A percentile compares a stretch with the other conserved stretches of the same genome.
These are phyloP conservation scores for Phytophthora idaei DNA, from an alignment of 352 stramenopile genomes.

Conservation along the genomic window DNA sequence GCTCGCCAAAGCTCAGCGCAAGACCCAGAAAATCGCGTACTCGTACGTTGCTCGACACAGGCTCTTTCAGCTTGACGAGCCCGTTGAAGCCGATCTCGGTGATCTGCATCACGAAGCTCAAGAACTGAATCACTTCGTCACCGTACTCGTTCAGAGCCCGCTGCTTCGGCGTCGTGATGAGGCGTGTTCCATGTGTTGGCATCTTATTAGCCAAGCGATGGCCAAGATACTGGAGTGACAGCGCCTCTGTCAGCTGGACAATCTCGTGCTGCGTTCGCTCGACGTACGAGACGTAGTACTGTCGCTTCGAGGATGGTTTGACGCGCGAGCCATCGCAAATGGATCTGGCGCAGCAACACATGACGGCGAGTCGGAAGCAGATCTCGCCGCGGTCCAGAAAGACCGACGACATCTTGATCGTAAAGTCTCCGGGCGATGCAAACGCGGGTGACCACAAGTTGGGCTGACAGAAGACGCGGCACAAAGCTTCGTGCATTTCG, in stretches of 20 bases:
- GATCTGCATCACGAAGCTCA: conserved; percentile 73
- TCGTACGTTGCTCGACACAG: conserved; percentile 64
- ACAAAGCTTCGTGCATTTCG: conserved; percentile 67
- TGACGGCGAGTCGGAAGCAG: conserved; percentile 58
- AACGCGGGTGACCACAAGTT: conserved; percentile 78
- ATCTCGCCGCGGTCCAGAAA: conserved; percentile 46
- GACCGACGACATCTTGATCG: conserved; percentile 65
- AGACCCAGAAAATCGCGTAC: conserved; percentile 78
- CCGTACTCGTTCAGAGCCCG: conserved; percentile 58
- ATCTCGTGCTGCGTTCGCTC: conserved; percentile 61
- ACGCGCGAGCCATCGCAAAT: conserved; percentile 53
- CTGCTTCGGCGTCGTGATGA: conserved; percentile 43
- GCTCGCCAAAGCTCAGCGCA: conserved; percentile 51
- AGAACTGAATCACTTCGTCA: conserved; percentile 56
- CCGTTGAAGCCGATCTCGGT: conserved; percentile 69
- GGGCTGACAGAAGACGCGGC: conserved; percentile 68
- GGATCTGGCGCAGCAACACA: conserved; percentile 59
- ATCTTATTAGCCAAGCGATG: conserved; percentile 66
- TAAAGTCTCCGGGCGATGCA: conserved; percentile 77
- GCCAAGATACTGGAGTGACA: conserved; percentile 68
- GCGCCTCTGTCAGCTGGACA: conserved; percentile 54
- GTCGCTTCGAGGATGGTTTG: conserved; percentile 50
- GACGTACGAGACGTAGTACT: conserved; percentile 73
- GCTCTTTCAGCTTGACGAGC: conserved; percentile 61
- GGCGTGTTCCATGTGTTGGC: conserved; percentile 35